Percentiles rank a stretch among this genome's conserved stretches.
phyloP scores from a whole-genome alignment of 1,284 basidiomycete species.

The Trametes versicolor region DNA sequence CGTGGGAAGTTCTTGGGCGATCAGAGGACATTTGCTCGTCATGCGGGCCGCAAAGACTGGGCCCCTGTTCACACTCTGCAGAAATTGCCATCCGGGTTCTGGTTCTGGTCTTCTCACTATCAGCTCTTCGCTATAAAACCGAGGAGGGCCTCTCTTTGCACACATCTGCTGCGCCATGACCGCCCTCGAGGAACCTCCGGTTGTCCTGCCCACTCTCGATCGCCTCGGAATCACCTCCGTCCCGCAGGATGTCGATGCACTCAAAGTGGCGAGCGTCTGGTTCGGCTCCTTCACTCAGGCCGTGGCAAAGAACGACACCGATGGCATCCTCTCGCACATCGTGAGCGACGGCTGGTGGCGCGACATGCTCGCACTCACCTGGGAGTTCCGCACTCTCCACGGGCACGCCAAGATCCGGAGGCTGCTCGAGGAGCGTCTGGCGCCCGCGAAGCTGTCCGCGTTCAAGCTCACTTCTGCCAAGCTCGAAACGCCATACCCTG shows the following conservation, averaged over 20 bases:
- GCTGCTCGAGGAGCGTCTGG: constrained; percentile 59
- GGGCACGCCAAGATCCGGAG: constrained; percentile 51
- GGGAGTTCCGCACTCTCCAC: constrained; percentile 73
- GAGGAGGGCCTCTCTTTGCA: not conserved
- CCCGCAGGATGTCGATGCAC: constrained; percentile 49
- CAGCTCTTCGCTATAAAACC: constrained; percentile 19
- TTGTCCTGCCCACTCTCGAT: constrained; percentile 56
- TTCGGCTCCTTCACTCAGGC: constrained; percentile 52
- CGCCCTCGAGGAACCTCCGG: constrained; percentile 28
- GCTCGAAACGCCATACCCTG: constrained; percentile 56
- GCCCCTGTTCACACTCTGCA: constrained; percentile 2
- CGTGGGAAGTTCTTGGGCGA: constrained; percentile 27
- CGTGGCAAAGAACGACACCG: constrained; percentile 48
- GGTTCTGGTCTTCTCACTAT: constrained; percentile 2
- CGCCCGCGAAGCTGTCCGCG: constrained; percentile 45
- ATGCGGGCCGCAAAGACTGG: constrained; percentile 21
- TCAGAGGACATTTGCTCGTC: constrained; percentile 32
- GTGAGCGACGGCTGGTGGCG: constrained; percentile 62
- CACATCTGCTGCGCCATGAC: constrained; percentile 30
- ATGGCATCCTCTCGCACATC: constrained; percentile 51
- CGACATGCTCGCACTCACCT: constrained; percentile 70
- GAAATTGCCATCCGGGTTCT: not conserved
- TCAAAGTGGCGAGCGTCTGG: constrained; percentile 55
- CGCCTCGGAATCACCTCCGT: constrained; percentile 48
- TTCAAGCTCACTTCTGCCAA: constrained; percentile 52